These are phyloP conservation scores for Colletotrichum sp. DNA, from an alignment of 2,329 filamentous ascomycete species.

Conservation along the genomic window DNA sequence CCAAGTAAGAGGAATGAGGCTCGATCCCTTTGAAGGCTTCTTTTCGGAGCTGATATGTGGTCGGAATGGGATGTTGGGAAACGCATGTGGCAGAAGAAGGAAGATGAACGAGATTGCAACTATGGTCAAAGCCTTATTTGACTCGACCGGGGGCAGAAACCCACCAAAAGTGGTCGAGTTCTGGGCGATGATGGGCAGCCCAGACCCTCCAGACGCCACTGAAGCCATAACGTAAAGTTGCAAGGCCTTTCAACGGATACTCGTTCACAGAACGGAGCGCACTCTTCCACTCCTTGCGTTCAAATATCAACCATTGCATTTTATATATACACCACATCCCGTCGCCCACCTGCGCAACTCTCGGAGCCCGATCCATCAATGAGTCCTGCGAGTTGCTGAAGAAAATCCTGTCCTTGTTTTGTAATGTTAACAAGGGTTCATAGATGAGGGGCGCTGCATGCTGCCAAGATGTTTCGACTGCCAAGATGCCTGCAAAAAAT, in stretches of 20 bases:
- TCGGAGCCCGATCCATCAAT: background rate
- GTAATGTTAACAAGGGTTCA: background rate
- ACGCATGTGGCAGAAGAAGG: background rate
- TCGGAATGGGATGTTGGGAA: background rate
- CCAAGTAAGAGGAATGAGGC: background rate
- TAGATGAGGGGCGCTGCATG: background rate
- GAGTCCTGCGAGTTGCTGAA: background rate
- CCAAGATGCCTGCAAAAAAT: background rate
- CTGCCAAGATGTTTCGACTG: background rate
- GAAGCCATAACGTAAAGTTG: background rate
- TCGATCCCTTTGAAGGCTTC: background rate
- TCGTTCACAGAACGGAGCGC: background rate
- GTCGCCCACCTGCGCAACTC: background rate
- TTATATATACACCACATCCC: background rate
- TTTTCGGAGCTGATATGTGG: background rate
- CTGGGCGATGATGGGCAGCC: background rate
- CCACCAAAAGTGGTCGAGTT: background rate
- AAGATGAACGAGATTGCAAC: background rate
- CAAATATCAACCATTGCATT: background rate
- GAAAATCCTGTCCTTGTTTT: background rate
- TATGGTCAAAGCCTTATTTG: background rate
- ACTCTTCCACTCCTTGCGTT: background rate
- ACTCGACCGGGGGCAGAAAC: background rate
- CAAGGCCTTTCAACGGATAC: background rate
- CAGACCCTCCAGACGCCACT: background rate